Evolutionary conservation across 2,329 filamentous ascomycete species (phyloP), one percentile per base, ranked within the genome.

Genomic region (Aspergillus fumigatus): DNA sequence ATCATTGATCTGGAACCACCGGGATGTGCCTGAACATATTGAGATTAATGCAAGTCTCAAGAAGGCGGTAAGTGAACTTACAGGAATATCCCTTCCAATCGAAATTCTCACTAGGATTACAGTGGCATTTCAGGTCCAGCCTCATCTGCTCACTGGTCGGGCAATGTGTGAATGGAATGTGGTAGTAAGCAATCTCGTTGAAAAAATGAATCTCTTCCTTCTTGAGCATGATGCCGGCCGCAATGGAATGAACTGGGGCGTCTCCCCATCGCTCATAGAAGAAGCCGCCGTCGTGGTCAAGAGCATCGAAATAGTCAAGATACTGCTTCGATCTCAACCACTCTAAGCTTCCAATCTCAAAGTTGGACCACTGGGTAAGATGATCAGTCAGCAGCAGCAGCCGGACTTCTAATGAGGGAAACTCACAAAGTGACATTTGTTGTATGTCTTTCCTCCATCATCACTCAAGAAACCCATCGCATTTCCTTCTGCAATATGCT

Each of bases 261-360:
- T 99, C 93, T 58, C 93, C 93, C 93, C 93, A 99, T 67, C 93
- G 88, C 77, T 99, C 94, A 75, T 97, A 97, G 82, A 97, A 97
- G 84, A 99, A 99, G 61, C 94, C 94, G 62, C 94, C 94, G 53
- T 96, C 92, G 65, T 84, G 80, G 75, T 99, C 94, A 29, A 99
- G 85, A 5, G 86, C 83, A 51, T 92, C 85, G 70, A 99, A 99
- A 79, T 86, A 99, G 76, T 97, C 93, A 48, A 88, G 78, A 77
- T 99, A 99, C 23, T 89, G 83, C 72, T 92, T 81, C 63, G 90
- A 94, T 62, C 94, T 88, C 54, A 99, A 84, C 92, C 94, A 99
- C 69, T 95, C 84, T 41, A 99, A 82, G 76, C 88, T 95, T 62
- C 93, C 94, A 65, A 99, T 88, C 75, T 99, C 94, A 66, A 99